Evolutionary conservation across 129 eudicot species (phyloP).

Genomic region (Pulicaria dysenterica): DNA sequence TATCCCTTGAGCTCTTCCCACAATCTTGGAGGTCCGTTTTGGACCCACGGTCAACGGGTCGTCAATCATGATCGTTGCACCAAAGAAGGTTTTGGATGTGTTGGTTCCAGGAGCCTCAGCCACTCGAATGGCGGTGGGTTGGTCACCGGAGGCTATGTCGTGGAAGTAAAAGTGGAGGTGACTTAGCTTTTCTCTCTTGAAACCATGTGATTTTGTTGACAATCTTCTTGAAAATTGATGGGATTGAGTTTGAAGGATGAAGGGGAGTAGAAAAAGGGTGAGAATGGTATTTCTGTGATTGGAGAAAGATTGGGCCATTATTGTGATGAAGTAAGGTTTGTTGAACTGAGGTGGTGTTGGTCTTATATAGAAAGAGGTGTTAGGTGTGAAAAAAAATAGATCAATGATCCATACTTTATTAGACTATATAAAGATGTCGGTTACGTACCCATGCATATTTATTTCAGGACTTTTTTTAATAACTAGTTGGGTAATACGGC

Average conservation of each 20-base stretch:
- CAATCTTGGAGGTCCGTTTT: slow-evolving; percentile 26
- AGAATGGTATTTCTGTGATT: neutral
- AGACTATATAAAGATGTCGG: neutral
- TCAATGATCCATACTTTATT: neutral
- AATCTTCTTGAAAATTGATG: slow-evolving; percentile 23
- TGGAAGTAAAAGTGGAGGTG: slow-evolving; percentile 38
- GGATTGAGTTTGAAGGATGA: slow-evolving; percentile 15
- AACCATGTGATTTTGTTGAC: slow-evolving; percentile 25
- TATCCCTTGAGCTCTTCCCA: slow-evolving; percentile 37
- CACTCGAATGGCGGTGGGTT: slow-evolving; percentile 21
- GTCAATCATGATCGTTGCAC: neutral
- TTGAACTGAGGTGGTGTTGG: neutral
- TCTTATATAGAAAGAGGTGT: neutral
- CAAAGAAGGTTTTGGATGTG: slow-evolving; percentile 7
- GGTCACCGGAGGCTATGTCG: slow-evolving; percentile 17
- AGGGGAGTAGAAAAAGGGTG: neutral
- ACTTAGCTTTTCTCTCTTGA: slow-evolving; percentile 25
- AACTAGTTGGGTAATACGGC: no score
- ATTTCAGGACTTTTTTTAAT: no score
- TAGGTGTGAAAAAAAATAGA: neutral
- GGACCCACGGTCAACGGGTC: slow-evolving; percentile 34
- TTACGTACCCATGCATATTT: no score
- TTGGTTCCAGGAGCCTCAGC: slow-evolving; percentile 14
- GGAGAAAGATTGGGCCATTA: slow-evolving; percentile 18
- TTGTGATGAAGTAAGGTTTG: neutral